These are phyloP conservation scores for Paraconiothyrium sp. DNA, from an alignment of 2,329 filamentous ascomycete genomes.

Conservation along the genomic window DNA sequence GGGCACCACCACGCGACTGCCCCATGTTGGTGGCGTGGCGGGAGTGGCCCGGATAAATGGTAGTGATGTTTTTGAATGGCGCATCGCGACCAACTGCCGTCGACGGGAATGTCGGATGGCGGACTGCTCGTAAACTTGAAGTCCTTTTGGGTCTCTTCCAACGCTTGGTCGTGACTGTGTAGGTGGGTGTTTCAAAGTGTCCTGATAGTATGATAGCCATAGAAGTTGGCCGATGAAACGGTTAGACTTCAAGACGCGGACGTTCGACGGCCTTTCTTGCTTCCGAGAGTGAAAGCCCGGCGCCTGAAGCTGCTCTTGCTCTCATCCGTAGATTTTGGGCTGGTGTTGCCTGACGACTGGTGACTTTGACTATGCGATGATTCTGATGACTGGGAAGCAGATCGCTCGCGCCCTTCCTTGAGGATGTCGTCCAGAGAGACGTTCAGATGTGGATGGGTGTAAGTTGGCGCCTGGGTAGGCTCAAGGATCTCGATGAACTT, in stretches of 20 bases:
- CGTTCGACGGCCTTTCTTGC: constrained; percentile 42
- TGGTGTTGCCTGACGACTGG: constrained; percentile 33
- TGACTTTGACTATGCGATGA: constrained; percentile 31
- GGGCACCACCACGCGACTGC: constrained; percentile 8
- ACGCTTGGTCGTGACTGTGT: constrained; percentile 38
- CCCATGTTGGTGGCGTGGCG: constrained; percentile 11
- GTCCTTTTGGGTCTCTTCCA: constrained; percentile 35
- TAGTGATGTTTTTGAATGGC: constrained; percentile 8
- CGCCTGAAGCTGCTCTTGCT: constrained; percentile 36
- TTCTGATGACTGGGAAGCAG: constrained; percentile 43
- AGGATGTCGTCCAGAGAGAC: constrained; percentile 52
- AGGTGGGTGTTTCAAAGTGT: constrained; percentile 8
- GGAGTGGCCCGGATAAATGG: constrained; percentile 1
- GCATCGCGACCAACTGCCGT: constrained; percentile 4
- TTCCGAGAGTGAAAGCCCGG: constrained; percentile 43
- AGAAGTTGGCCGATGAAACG: neutral
- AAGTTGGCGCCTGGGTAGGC: constrained; percentile 41
- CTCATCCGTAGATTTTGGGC: constrained; percentile 39
- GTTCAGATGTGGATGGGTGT: constrained; percentile 51
- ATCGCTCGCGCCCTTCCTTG: constrained; percentile 48
- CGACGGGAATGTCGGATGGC: neutral
- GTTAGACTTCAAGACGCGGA: constrained; percentile 22
- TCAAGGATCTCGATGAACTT: constrained; percentile 53
- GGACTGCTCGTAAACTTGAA: neutral
- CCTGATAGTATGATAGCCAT: neutral